phyloP scores from a whole-genome alignment of 2,329 filamentous ascomycete species.

The Cryphonectria radicalis region DNA sequence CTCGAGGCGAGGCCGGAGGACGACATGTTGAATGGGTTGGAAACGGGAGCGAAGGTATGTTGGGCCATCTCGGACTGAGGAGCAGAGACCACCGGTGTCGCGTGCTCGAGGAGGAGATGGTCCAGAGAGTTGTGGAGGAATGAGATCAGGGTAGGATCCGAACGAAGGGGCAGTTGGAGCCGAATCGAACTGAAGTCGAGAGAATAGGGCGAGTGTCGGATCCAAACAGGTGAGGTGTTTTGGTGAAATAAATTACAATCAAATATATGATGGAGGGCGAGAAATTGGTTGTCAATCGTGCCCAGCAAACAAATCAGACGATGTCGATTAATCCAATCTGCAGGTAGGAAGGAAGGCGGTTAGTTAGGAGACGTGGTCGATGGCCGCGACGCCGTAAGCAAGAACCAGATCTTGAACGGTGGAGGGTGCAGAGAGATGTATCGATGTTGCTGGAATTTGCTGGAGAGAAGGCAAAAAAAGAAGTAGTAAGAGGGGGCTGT shows the following conservation, averaged over 20 bases:
- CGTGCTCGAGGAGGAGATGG: conserved; percentile 55
- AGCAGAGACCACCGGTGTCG: conserved; percentile 90
- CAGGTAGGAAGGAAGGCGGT: conserved; percentile 1
- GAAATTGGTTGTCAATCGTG: conserved; percentile 10
- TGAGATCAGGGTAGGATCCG: neutral
- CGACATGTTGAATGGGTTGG: conserved; percentile 73
- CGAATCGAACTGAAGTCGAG: neutral
- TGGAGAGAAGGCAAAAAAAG: neutral
- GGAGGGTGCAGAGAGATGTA: neutral
- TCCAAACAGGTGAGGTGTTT: neutral
- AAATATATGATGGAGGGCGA: conserved; percentile 20
- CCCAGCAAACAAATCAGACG: conserved; percentile 12
- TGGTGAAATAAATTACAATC: conserved; percentile 22
- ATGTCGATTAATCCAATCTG: conserved; percentile 27
- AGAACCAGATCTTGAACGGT: neutral
- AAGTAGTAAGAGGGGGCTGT: no score
- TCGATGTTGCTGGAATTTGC: neutral
- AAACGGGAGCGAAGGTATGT: conserved; percentile 70
- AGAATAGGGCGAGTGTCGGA: neutral
- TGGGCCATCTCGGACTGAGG: conserved; percentile 91
- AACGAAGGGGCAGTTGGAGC: conserved; percentile 1
- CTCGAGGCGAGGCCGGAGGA: conserved; percentile 80
- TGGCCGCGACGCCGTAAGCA: neutral
- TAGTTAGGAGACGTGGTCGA: conserved; percentile 9
- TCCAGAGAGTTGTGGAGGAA: neutral